Evolutionary conservation across 2,329 filamentous ascomycete genomes (phyloP).

Genomic region (Alternaria sp.): DNA sequence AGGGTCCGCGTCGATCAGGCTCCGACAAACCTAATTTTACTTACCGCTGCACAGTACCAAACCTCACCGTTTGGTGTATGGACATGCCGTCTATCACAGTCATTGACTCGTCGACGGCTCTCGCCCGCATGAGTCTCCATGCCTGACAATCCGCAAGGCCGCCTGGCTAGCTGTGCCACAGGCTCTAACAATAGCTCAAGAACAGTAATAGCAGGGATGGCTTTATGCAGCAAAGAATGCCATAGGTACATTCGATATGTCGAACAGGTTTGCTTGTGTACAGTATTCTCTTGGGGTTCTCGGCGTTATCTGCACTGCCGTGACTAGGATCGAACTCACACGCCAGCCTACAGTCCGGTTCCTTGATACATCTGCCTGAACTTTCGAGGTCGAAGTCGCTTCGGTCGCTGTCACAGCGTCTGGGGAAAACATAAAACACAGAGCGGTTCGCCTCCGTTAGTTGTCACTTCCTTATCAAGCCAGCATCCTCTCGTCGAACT

Average conservation of each 20-base stretch:
- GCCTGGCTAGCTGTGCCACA: slow-evolving; percentile 28
- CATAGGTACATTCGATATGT: slow-evolving; percentile 19
- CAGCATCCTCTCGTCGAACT: not conserved
- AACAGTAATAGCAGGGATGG: slow-evolving; percentile 3
- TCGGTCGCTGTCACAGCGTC: slow-evolving; percentile 19
- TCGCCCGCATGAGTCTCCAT: slow-evolving; percentile 26
- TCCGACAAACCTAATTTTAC: slow-evolving; percentile 15
- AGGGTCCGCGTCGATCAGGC: slow-evolving; percentile 34
- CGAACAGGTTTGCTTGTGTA: slow-evolving; percentile 26
- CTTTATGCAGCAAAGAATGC: slow-evolving; percentile 8
- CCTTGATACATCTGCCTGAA: slow-evolving; percentile 15
- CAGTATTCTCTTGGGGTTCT: slow-evolving; percentile 15
- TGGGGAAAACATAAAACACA: slow-evolving; percentile 27
- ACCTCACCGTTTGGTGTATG: slow-evolving; percentile 14
- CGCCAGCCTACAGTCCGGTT: slow-evolving; percentile 23
- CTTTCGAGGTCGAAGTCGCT: slow-evolving; percentile 18
- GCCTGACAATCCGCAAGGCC: slow-evolving; percentile 18
- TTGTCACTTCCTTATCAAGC: slow-evolving; percentile 4
- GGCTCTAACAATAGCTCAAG: slow-evolving; percentile 11
- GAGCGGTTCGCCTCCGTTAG: slow-evolving; percentile 10
- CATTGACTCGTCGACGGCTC: slow-evolving; percentile 19
- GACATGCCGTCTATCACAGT: slow-evolving; percentile 11
- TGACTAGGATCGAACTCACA: slow-evolving; percentile 13
- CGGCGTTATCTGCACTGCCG: slow-evolving; percentile 1
- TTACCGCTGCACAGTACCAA: slow-evolving; percentile 21